These are phyloP conservation scores for Metschnikowia bowlesiae DNA, from an alignment of 805 yeast species.

Conservation along the genomic window DNA sequence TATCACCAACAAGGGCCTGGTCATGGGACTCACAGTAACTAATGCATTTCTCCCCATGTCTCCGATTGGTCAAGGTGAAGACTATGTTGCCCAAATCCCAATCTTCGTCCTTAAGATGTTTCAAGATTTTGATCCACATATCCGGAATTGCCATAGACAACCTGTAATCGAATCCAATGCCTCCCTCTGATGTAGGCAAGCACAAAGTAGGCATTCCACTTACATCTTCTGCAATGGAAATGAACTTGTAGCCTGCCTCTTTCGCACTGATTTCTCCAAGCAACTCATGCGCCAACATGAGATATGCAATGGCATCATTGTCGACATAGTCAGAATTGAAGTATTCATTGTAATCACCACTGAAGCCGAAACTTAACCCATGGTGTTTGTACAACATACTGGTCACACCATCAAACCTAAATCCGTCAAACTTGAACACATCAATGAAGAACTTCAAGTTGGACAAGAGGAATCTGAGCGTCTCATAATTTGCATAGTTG, in stretches of 20 bases:
- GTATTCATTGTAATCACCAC: conserved; percentile 91
- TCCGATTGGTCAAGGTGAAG: conserved; percentile 78
- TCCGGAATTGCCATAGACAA: conserved; percentile 97
- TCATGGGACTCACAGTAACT: conserved; percentile 95
- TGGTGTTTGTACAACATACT: conserved; percentile 89
- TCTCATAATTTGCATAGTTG: conserved; percentile 89
- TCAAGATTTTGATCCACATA: conserved; percentile 95
- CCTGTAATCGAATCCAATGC: conserved; percentile 90
- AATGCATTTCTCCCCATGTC: conserved; percentile 84
- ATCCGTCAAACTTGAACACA: conserved; percentile 86
- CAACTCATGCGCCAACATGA: conserved; percentile 86
- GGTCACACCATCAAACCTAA: conserved; percentile 95
- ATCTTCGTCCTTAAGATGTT: conserved; percentile 78
- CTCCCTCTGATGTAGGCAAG: conserved; percentile 67
- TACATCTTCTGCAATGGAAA: conserved; percentile 93
- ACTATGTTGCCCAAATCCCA: conserved; percentile 86
- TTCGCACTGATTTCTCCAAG: conserved; percentile 48
- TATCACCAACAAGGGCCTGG: conserved; percentile 96
- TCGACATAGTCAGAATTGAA: conserved; percentile 77
- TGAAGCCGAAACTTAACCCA: conserved; percentile 85
- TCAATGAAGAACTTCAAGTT: conserved; percentile 82
- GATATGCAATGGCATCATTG: conserved; percentile 76
- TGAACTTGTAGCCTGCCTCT: conserved; percentile 40
- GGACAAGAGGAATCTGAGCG: conserved; percentile 76
- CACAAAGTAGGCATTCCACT: conserved; percentile 97